Evolutionary conservation across 208 protist genomes (phyloP).

Genomic region (Kentomonas sorsogonicus): DNA sequence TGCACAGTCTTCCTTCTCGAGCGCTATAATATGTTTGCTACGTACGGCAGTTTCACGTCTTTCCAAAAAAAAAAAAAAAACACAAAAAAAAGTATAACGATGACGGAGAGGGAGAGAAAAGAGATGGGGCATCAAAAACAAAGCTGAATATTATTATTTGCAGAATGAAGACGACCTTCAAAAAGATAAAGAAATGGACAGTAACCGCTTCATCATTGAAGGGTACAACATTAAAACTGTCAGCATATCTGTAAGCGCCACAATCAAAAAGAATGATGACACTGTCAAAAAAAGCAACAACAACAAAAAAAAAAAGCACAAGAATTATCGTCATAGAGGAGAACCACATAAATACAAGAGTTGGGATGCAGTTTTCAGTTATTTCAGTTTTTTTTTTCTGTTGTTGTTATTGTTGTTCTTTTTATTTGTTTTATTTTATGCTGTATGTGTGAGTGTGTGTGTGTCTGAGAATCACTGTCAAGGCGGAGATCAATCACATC

Average conservation of each 20-base stretch:
- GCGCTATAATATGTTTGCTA: too few relatives aligned
- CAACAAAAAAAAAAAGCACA: conserved; percentile 10
- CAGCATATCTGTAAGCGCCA: background rate
- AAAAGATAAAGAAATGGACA: too few relatives aligned
- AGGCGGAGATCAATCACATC: too few relatives aligned
- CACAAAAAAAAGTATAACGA: conserved; percentile 8
- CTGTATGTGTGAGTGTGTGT: background rate
- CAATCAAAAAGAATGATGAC: conserved; percentile 10
- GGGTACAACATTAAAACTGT: too few relatives aligned
- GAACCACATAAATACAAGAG: background rate
- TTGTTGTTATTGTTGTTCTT: background rate
- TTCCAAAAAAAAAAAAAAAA: conserved; percentile 8
- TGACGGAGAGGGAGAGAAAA: background rate
- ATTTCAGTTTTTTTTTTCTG: background rate
- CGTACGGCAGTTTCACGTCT: background rate
- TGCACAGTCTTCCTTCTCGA: too few relatives aligned
- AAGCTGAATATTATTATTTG: conserved; percentile 4
- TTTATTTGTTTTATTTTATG: background rate
- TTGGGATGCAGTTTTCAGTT: background rate
- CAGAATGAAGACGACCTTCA: too few relatives aligned
- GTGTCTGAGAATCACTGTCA: background rate
- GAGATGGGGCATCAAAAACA: background rate
- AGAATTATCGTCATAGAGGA: background rate
- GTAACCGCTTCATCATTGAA: too few relatives aligned
- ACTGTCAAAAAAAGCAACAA: conserved; percentile 1